Conservation (phyloP, 768 basidiomycete species). For the Inosperma sp. region DNA sequence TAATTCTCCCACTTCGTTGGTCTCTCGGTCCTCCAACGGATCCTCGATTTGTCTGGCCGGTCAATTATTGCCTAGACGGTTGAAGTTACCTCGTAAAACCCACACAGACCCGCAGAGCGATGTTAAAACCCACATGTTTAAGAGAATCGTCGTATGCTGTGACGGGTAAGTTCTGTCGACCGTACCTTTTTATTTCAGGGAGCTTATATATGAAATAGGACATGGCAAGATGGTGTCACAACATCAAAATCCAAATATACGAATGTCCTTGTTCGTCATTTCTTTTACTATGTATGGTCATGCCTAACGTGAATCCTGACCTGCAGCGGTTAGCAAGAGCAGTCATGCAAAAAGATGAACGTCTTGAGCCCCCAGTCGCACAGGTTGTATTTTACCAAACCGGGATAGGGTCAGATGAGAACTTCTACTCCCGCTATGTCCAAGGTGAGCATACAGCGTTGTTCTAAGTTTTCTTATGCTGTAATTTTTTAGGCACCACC, state of each 20-base stretch:
- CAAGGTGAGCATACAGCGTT: slow-evolving; percentile 41
- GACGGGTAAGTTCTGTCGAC: slow-evolving; percentile 52
- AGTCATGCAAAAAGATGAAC: slow-evolving; percentile 45
- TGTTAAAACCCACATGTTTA: slow-evolving; percentile 30
- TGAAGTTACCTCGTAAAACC: slow-evolving; percentile 30
- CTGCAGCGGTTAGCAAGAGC: slow-evolving; percentile 51
- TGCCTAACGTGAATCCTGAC: background rate
- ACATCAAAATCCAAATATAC: slow-evolving; percentile 46
- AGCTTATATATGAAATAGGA: too few relatives aligned
- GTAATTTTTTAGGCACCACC: slow-evolving; percentile 46
- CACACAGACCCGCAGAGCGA: slow-evolving; percentile 30
- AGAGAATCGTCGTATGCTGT: slow-evolving; percentile 69
- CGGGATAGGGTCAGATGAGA: slow-evolving; percentile 55
- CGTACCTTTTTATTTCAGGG: background rate
- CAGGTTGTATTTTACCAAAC: slow-evolving; percentile 64
- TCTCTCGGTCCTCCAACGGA: too few relatives aligned
- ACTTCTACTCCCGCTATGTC: slow-evolving; percentile 54
- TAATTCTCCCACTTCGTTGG: too few relatives aligned
- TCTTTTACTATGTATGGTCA: background rate
- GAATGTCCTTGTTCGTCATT: slow-evolving; percentile 49
- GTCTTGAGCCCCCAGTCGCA: slow-evolving; percentile 40
- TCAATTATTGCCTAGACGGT: slow-evolving; percentile 16
- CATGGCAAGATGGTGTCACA: slow-evolving; percentile 65
- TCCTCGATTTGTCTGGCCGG: too few relatives aligned
- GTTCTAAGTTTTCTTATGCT: background rate